Evolutionary conservation across 352 stramenopile genomes (phyloP), one percentile per base, ranked within the genome.

Genomic region (Pythium phragmiticola): DNA sequence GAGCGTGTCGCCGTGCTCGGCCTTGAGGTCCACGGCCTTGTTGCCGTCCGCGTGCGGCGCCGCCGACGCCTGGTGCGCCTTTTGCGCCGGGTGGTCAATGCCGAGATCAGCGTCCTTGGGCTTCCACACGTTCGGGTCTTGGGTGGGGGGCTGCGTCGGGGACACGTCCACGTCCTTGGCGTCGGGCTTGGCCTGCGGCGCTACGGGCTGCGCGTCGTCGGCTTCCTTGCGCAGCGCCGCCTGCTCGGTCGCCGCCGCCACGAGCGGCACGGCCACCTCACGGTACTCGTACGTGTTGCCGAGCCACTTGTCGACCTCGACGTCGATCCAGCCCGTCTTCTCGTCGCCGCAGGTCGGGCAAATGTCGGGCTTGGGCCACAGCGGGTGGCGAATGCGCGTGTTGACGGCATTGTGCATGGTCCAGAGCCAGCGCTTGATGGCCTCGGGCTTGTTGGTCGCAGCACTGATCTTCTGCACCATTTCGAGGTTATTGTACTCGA

Each of bases 371-470:
- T 94, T 94, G 19, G 85, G 85, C 82, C 82, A 94, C 50, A 84
- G 75, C 23, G 81, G 81, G 59, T 94, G 83, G 45, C 79, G 74
- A 33, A 92, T 70, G 4, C 86, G 80, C 60, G 79, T 88, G 73
- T 95, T 95, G 13, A 93, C 86, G 12, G 74, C 77, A 63, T 95
- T 95, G 79, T 95, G 86, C 70, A 87, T 86, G 58, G 88, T 72
- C 86, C 86, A 95, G 30, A 94, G 73, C 86, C 86, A 95, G 26
- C 82, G 74, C 70, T 86, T 84, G 43, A 94, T 57, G 42, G 73
- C 78, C 19, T 79, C 60, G 2, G 82, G 72, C 49, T 94, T 94
- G 66, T 90, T 81, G 33, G 81, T 66, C n/a, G 77, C 82, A 9
- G 78, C 69, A n/a, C 72, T 57, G 36, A 94, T 78, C 51, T 74